Evolutionary conservation across 2,329 filamentous ascomycete species (phyloP), one percentile per base, ranked within the genome.

Genomic region (Fusarium temperatum): DNA sequence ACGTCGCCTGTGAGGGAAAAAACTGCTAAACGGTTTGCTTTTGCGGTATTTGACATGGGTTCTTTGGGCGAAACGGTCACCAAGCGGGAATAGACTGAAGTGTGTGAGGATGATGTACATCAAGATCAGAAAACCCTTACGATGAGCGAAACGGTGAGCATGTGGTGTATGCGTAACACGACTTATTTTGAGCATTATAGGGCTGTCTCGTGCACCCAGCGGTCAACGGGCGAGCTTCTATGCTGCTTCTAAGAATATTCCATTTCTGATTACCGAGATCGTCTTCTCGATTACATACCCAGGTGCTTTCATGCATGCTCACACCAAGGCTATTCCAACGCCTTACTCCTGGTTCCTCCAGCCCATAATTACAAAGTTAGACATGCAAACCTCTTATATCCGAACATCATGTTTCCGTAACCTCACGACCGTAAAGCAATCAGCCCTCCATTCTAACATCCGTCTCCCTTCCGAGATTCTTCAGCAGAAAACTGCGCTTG

Each of bases 401-500:
- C 63, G n/a, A 72, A 57, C 61, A 47, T 76, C 58, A 60, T 70
- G 45, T 45, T 61, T 39, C 83, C 41, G n/a, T 53, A 36, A 56
- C 38, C 42, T 24, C 65, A 66, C 50, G n/a, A 36, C 41, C 51
- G 38, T 24, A 17, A 26, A 51, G 30, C 15, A 20, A 56, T 83
- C 45, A 90, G 73, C 80, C 85, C 67, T 87, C 87, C 88, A 91
- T 91, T 82, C 88, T 88, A 38, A 88, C 83, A 68, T 91, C 88
- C 24, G 85, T 83, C 68, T 84, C 84, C 28, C 84, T 90, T 57
- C 83, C 91, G 32, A 97, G 82, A 80, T 96, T 94, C 86, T 95
- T 98, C 70, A 99, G 85, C 76, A 97, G 79, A 82, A 94, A 98
- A 81, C 95, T 97, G 63, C 96, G 89, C 87, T 98, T 98, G 83